A percentile compares a stretch with the other conserved stretches of the same genome.
Conservation (phyloP, 2,329 filamentous ascomycete genomes). For the Colletotrichum filicis region DNA sequence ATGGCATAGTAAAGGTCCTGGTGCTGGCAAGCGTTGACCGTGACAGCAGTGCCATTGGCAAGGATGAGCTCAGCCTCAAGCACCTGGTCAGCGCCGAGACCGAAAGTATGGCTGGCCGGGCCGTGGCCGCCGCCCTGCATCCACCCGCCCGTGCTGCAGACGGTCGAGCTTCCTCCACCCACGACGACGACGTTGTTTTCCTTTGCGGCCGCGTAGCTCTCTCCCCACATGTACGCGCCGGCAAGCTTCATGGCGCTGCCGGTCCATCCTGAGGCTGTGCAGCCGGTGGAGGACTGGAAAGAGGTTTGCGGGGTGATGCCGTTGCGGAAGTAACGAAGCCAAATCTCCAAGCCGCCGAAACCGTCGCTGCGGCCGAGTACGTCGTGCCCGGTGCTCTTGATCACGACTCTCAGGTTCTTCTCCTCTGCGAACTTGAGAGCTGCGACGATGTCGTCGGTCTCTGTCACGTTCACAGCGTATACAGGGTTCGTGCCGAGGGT, state of each 20-base stretch:
- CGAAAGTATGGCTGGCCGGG: conserved; percentile 50
- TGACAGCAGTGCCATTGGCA: conserved; percentile 47
- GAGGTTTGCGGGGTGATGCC: conserved; percentile 40
- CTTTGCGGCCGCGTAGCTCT: conserved; percentile 45
- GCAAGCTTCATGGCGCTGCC: conserved; percentile 48
- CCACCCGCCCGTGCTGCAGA: conserved; percentile 49
- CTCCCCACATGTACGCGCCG: conserved; percentile 46
- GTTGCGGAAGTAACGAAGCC: conserved; percentile 47
- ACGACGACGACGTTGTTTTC: conserved; percentile 47
- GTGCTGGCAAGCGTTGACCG: conserved; percentile 46
- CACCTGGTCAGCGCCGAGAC: conserved; percentile 55
- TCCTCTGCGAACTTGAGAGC: no score
- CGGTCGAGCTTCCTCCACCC: conserved; percentile 42
- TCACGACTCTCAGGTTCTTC: no score
- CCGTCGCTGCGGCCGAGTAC: conserved; percentile 48
- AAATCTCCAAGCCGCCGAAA: conserved; percentile 45
- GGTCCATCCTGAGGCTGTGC: conserved; percentile 42
- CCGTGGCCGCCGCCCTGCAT: conserved; percentile 54
- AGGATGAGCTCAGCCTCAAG: conserved; percentile 54
- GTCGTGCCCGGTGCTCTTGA: conserved; percentile 54
- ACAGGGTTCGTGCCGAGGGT: no score
- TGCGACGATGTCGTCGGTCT: no score
- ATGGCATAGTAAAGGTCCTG: conserved; percentile 51
- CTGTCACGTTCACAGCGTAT: no score
- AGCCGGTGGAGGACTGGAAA: conserved; percentile 39